Evolutionary conservation across 2,329 filamentous ascomycete genomes (phyloP).

Genomic region (Xylariaceae sp.): DNA sequence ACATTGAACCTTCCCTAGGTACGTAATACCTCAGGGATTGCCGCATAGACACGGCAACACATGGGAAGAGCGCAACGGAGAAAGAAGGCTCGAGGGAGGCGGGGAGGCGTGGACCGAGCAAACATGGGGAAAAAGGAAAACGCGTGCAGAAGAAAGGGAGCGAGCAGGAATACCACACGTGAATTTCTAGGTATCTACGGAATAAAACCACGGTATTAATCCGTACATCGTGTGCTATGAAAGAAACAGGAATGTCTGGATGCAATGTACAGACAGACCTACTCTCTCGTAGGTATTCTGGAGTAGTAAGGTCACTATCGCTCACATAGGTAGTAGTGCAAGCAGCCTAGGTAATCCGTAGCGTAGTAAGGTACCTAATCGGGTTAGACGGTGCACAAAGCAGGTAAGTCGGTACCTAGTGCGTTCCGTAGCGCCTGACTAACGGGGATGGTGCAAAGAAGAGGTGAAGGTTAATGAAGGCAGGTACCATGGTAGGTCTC

Average conservation of each 20-base stretch:
- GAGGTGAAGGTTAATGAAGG: neutral
- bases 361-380: neutral
- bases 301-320: neutral
- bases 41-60: neutral
- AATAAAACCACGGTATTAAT: no score
- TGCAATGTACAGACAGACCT: no score
- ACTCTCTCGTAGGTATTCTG: neutral
- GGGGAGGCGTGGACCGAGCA: neutral
- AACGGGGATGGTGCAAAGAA: neutral
- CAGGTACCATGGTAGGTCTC: neutral
- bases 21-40: neutral
- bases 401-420: neutral
- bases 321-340: no score
- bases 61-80: neutral
- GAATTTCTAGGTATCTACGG: no score
- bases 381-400: neutral
- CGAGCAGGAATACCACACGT: no score
- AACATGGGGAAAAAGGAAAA: constrained; percentile 1
- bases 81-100: neutral
- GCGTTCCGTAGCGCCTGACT: neutral
- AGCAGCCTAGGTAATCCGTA: neutral
- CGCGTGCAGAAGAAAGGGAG: constrained; percentile 10
- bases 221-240: no score
- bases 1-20: neutral
- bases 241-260: no score